Evolutionary conservation across 345 rosid species (phyloP).

Genomic region (Linum usitatissimum): DNA sequence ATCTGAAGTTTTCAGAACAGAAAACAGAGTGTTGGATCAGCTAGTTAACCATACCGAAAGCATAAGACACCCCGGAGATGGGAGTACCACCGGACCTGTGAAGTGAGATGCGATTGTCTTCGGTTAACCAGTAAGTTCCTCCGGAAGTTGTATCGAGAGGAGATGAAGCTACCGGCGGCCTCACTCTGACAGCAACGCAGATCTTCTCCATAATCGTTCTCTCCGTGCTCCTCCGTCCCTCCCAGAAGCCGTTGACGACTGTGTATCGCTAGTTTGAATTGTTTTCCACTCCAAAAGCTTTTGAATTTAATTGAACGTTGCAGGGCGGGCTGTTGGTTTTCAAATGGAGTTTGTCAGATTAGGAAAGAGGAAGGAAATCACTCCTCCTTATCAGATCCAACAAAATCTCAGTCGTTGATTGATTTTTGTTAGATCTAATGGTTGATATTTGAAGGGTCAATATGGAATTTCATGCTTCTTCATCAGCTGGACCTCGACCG

Average conservation of each 20-base stretch:
- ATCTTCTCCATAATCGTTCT: slow-evolving; percentile 60
- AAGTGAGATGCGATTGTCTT: slow-evolving; percentile 75
- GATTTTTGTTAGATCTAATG: too few species aligned
- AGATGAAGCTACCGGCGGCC: slow-evolving; percentile 36
- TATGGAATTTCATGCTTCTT: too few species aligned
- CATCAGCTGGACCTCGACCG: too few species aligned
- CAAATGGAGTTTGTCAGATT: not conserved
- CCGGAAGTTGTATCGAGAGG: slow-evolving; percentile 14
- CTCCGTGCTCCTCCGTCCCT: not conserved
- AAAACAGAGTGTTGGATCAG: not conserved
- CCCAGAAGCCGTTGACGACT: not conserved
- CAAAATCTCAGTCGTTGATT: too few species aligned
- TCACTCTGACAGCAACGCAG: slow-evolving; percentile 78
- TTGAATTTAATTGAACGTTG: not conserved
- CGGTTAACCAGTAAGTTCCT: slow-evolving; percentile 45
- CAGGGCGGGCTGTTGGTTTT: not conserved
- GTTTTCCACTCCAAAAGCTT: not conserved
- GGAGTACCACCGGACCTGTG: slow-evolving; percentile 58
- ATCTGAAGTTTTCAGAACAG: not conserved
- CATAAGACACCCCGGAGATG: slow-evolving; percentile 47
- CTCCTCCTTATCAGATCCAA: too few species aligned
- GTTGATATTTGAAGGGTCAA: too few species aligned
- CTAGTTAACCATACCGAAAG: slow-evolving; percentile 44
- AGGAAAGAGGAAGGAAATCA: too few species aligned
- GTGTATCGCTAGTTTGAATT: not conserved